phyloP scores from a whole-genome alignment of 2,329 filamentous ascomycete genomes.

The Orbilia brochopaga region DNA sequence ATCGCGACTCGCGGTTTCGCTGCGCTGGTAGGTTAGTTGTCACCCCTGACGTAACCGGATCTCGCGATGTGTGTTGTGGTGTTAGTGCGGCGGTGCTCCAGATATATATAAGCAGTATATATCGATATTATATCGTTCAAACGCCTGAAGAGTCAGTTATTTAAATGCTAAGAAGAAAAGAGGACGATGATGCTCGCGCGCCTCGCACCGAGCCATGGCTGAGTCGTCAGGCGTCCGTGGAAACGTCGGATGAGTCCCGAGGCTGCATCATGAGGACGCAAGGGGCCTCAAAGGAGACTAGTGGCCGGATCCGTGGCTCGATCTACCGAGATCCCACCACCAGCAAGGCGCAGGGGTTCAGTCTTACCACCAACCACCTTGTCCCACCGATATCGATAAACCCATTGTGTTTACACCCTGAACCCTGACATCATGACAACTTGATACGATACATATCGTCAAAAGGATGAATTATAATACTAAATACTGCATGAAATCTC shows the following conservation, averaged over 20 bases:
- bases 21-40: too few species aligned
- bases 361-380: background rate
- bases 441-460: background rate
- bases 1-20: too few species aligned
- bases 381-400: background rate
- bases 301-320: background rate
- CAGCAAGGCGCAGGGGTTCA: background rate
- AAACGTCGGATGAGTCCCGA: background rate
- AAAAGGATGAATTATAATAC: conserved; percentile 2
- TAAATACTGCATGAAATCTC: conserved; percentile 1
- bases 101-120: background rate
- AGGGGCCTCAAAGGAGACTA: background rate
- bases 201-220: background rate
- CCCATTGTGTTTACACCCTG: too few species aligned
- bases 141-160: too few species aligned
- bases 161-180: background rate
- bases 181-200: background rate
- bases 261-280: conserved; percentile 1
- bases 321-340: background rate
- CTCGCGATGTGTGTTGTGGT: background rate
- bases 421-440: background rate
- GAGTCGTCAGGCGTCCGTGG: background rate
- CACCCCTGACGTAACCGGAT: too few species aligned
- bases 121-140: background rate
- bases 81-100: background rate